These are phyloP conservation scores for Phyllosticta capitalensis DNA, from an alignment of 2,329 filamentous ascomycete genomes.

Conservation along the genomic window DNA sequence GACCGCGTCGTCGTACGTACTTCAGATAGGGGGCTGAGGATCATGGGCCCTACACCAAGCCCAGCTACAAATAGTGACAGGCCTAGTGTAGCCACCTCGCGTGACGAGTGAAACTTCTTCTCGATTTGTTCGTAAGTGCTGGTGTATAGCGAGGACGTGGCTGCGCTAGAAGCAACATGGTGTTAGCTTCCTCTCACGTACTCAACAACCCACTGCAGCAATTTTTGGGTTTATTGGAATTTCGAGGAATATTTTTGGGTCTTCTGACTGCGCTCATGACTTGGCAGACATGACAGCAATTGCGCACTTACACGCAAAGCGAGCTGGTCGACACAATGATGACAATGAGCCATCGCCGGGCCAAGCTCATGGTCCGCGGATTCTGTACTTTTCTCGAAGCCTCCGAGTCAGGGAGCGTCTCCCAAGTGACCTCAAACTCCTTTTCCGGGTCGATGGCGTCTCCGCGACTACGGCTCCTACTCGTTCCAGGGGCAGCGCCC, in stretches of 20 bases:
- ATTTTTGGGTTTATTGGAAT: neutral
- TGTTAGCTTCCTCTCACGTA: conserved; percentile 7
- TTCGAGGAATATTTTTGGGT: conserved; percentile 8
- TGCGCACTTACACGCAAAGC: conserved; percentile 65
- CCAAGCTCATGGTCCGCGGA: conserved; percentile 57
- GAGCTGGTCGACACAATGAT: conserved; percentile 63
- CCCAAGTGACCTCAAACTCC: conserved; percentile 63
- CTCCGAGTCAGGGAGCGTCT: conserved; percentile 59
- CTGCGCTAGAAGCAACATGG: conserved; percentile 48
- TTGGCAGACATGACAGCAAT: neutral
- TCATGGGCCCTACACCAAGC: conserved; percentile 49
- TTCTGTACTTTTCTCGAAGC: conserved; percentile 34
- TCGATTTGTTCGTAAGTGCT: conserved; percentile 71
- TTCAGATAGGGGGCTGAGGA: conserved; percentile 45
- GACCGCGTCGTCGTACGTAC: conserved; percentile 18
- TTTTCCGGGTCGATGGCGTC: conserved; percentile 23
- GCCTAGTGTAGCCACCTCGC: conserved; percentile 67
- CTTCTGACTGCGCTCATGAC: neutral
- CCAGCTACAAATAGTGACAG: conserved; percentile 77
- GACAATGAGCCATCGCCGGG: conserved; percentile 73
- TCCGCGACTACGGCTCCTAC: conserved; percentile 15
- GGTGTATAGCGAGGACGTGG: conserved; percentile 81
- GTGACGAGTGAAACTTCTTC: conserved; percentile 61
- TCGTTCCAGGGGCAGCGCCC: conserved; percentile 19
- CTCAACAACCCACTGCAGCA: neutral